These are phyloP conservation scores for Elaphomyces granulatus DNA, from an alignment of 495 filamentous ascomycete genomes.

Conservation along the genomic window DNA sequence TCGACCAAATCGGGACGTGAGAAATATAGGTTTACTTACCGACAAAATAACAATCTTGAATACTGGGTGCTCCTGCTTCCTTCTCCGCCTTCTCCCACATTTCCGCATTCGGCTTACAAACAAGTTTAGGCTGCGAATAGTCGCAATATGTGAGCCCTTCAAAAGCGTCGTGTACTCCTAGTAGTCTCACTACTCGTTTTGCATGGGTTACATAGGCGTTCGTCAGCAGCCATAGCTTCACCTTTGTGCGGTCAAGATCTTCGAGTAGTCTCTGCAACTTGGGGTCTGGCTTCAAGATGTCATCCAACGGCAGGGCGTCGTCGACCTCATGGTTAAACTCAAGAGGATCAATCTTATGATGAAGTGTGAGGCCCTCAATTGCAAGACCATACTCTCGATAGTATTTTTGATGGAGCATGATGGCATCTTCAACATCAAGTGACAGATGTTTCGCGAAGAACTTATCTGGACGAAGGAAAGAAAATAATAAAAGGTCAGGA, in stretches of 20 bases:
- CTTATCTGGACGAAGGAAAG: conserved; percentile 32
- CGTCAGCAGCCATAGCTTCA: conserved; percentile 85
- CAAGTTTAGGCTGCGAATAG: conserved; percentile 48
- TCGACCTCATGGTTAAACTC: conserved; percentile 93
- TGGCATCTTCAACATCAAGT: conserved; percentile 58
- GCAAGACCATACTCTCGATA: conserved; percentile 92
- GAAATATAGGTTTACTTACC: conserved; percentile 36
- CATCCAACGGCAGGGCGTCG: conserved; percentile 82
- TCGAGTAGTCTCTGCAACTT: conserved; percentile 59
- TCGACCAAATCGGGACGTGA: neutral
- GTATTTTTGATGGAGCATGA: conserved; percentile 73
- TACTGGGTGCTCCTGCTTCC: conserved; percentile 43
- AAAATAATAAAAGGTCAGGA: conserved; percentile 1
- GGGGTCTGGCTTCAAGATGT: conserved; percentile 61
- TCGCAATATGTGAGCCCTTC: conserved; percentile 91
- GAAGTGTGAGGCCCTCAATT: conserved; percentile 84
- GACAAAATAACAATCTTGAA: conserved; percentile 68
- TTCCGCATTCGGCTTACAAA: conserved; percentile 71
- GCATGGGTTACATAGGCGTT: conserved; percentile 92
- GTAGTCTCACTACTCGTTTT: conserved; percentile 60
- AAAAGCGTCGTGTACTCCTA: conserved; percentile 76
- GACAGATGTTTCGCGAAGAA: conserved; percentile 73
- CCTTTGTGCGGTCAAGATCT: conserved; percentile 64
- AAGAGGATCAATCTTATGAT: conserved; percentile 91
- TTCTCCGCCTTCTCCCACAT: conserved; percentile 72